These are phyloP conservation scores for Crithidia thermophila DNA, from an alignment of 208 protist species.

Conservation along the genomic window DNA sequence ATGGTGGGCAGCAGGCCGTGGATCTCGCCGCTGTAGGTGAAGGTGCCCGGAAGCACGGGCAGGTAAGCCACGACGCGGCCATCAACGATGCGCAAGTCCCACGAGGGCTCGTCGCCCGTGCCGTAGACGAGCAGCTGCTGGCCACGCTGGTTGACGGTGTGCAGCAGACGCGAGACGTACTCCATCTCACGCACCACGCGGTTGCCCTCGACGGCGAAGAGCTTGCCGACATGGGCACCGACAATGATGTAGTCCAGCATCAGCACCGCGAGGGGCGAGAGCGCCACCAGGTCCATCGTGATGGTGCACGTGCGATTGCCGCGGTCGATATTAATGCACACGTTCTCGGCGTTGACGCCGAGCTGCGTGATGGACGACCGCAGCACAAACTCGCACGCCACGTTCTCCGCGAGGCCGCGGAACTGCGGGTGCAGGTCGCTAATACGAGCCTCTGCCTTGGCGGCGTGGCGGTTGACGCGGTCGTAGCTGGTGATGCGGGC, in stretches of 20 bases:
- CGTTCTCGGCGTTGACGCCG: conserved; percentile 82
- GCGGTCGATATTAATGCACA: conserved; percentile 58
- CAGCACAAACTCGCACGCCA: conserved; percentile 80
- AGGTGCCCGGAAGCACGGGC: conserved; percentile 76
- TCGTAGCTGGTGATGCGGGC: conserved; percentile 45
- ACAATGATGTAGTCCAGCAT: conserved; percentile 84
- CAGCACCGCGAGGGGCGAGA: conserved; percentile 82
- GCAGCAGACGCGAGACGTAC: conserved; percentile 80
- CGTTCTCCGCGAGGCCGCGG: conserved; percentile 62
- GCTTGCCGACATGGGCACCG: conserved; percentile 85
- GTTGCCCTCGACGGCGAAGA: conserved; percentile 81
- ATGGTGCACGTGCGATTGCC: conserved; percentile 42
- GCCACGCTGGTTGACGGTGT: conserved; percentile 70
- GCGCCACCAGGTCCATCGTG: conserved; percentile 65
- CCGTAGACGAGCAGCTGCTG: conserved; percentile 81
- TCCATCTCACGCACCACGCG: conserved; percentile 71
- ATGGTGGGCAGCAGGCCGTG: conserved; percentile 89
- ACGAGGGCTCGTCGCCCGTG: conserved; percentile 56
- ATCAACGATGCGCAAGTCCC: conserved; percentile 77
- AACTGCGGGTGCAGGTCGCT: conserved; percentile 75
- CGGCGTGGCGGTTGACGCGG: conserved; percentile 33
- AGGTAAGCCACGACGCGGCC: conserved; percentile 88
- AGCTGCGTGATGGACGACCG: conserved; percentile 91
- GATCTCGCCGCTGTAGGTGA: conserved; percentile 83
- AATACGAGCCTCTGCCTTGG: conserved; percentile 48